Evolutionary conservation across 139 green algal genomes (phyloP), one percentile per base, ranked within the genome.

Genomic region (Marvania coccoides): DNA sequence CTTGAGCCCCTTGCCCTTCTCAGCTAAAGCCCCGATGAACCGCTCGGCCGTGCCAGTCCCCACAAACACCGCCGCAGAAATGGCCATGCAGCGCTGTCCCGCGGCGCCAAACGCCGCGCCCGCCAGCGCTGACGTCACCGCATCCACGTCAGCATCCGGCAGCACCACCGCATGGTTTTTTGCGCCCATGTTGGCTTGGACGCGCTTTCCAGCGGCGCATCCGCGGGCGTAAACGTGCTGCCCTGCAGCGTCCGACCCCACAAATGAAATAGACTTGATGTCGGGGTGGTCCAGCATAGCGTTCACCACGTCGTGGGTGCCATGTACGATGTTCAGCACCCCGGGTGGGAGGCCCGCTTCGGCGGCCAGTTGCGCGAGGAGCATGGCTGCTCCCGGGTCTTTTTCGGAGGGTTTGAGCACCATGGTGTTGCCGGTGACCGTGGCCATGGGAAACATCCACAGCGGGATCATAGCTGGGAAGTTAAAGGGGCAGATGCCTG

Each of bases 401-500:
- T 82, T 75, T 74, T 96, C 90, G 9, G 62, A 83, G 10, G 90
- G 90, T 77, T 96, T 96, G 24, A 96, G 80, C 40, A 96, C 70
- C 58, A 96, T 90, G 29, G 80, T 91, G 79, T 95, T 95, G 61
- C 90, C 90, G 2, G 80, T 69, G 10, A 66, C 56, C 29, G 83
- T 85, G 3, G 90, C 88, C 47, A 95, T 62, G 2, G 90, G 90
- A 53, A 93, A 91, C 80, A 95, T 91, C 90, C 90, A 97, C 37
- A 97, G 62, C 8, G 77, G 77, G 26, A 86, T 70, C 81, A 87
- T 87, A 61, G 79, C 80, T 62, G 93, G 93, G 76, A 98, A 98
- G 82, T 98, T 98, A 85, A 98, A 98, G 36, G 93, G 94, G 71
- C 91, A 97, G 69, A 98, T 98, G 59, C 87, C 90, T 0, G 86